Conservation (phyloP, 1,139 yeast species). For the Geotrichum siamense region DNA sequence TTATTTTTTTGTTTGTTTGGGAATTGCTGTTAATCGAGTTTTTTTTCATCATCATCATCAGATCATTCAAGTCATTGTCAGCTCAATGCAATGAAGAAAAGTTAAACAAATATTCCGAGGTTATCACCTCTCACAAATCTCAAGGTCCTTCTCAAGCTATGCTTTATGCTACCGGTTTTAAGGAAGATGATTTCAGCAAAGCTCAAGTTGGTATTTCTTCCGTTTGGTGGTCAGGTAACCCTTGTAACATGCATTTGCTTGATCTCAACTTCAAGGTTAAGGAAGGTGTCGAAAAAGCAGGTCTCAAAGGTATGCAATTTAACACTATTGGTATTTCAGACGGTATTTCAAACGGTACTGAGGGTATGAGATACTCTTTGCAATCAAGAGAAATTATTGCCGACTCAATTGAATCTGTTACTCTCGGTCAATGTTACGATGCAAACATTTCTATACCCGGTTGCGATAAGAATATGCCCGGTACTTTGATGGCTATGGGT, state of each 20-base stretch:
- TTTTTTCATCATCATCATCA: slow-evolving; percentile 1
- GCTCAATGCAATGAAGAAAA: slow-evolving; percentile 29
- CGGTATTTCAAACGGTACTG: slow-evolving; percentile 95
- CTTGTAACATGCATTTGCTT: slow-evolving; percentile 92
- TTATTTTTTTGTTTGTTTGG: background rate
- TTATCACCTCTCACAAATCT: slow-evolving; percentile 82
- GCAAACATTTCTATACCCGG: slow-evolving; percentile 91
- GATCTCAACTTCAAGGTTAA: slow-evolving; percentile 74
- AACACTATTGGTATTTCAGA: slow-evolving; percentile 94
- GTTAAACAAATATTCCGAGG: slow-evolving; percentile 74
- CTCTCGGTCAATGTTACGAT: slow-evolving; percentile 92
- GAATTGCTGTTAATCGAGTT: background rate
- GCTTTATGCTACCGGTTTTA: slow-evolving; percentile 95
- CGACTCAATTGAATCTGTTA: slow-evolving; percentile 87
- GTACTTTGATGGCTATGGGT: slow-evolving; percentile 95
- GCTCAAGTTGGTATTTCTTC: slow-evolving; percentile 95
- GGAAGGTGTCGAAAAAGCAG: slow-evolving; percentile 73
- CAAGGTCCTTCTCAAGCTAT: slow-evolving; percentile 99
- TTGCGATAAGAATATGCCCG: slow-evolving; percentile 98
- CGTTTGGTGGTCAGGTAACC: slow-evolving; percentile 98
- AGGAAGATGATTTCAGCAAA: slow-evolving; percentile 66
- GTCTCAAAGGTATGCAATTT: slow-evolving; percentile 93
- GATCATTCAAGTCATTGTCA: slow-evolving; percentile 12
- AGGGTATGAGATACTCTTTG: slow-evolving; percentile 91
- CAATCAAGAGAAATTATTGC: slow-evolving; percentile 95